phyloP scores from a whole-genome alignment of 371 early-diverging fungal genomes.

The Lichtheimia hyalospora region DNA sequence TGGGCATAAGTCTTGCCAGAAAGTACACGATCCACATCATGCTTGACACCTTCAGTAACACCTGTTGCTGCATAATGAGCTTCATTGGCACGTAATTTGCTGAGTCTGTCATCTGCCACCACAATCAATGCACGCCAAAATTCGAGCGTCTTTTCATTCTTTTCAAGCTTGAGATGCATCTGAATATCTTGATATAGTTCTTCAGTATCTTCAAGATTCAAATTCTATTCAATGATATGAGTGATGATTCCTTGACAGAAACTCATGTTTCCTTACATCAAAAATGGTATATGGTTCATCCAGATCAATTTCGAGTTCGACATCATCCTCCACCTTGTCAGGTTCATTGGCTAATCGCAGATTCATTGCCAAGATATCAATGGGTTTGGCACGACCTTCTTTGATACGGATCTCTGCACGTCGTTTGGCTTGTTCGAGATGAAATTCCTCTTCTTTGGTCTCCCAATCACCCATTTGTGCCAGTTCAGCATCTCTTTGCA shows the following conservation, averaged over 20 bases:
- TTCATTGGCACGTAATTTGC: slow-evolving; percentile 42
- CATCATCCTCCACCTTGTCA: slow-evolving; percentile 70
- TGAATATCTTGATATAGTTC: slow-evolving; percentile 85
- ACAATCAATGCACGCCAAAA: slow-evolving; percentile 88
- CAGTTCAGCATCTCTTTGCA: slow-evolving; percentile 81
- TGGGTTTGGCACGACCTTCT: slow-evolving; percentile 85
- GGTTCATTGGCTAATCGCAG: slow-evolving; percentile 73
- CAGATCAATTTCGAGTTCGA: slow-evolving; percentile 79
- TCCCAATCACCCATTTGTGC: slow-evolving; percentile 95
- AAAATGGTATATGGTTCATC: slow-evolving; percentile 89
- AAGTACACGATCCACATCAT: slow-evolving; percentile 72
- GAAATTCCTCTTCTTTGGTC: slow-evolving; percentile 88
- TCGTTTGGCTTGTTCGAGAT: slow-evolving; percentile 84
- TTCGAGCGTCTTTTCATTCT: slow-evolving; percentile 64
- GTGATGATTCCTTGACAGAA: too few relatives aligned
- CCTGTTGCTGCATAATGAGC: slow-evolving; percentile 27
- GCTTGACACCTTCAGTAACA: slow-evolving; percentile 45
- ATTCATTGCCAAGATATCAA: slow-evolving; percentile 92
- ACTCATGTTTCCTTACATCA: slow-evolving; percentile 45
- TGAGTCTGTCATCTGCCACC: slow-evolving; percentile 75
- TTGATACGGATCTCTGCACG: slow-evolving; percentile 91
- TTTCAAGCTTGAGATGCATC: slow-evolving; percentile 83
- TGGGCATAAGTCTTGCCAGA: slow-evolving; percentile 74
- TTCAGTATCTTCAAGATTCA: slow-evolving; percentile 66
- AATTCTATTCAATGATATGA: slow-evolving; percentile 36